Base-by-base conservation (phyloP, 2,329 filamentous ascomycete species). In the Mollisia scopiformis region DNA sequence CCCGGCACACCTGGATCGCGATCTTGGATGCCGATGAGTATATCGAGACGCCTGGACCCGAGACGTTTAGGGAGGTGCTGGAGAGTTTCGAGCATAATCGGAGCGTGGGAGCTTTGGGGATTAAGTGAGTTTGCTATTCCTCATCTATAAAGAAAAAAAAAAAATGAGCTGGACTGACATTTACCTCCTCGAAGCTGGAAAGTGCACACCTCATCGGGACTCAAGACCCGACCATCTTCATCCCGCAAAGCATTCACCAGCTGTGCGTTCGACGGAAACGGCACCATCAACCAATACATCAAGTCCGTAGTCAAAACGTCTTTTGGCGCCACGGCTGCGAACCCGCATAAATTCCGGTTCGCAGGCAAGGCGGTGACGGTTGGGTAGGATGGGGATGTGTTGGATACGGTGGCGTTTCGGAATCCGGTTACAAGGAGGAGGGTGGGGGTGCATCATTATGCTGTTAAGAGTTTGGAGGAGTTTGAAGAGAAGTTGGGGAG, bases 21-120 rank as follows among this genome's bases (percentile, higher is more conserved):
- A 74, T 72, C 56, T 63, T 75, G 28, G 73, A 74, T 62, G 64
- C 59, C n/a, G 72, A 75, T 55, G 73, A 72, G 51, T 72, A 68
- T 50, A 61, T 69, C 11, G 58, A 68, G 28, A 64, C 65, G 39
- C 43, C 64, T 11, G 59, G 58, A 1, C 46, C 61, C 2, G 66
- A 73, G 51, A 73, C 68, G 0, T 53, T 74, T 2, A 57, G 61
- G 16, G 64, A 69, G 4, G 58, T 75, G 13, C 63, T 75, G 25
- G 62, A 62, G 41, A 62, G 49, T 7, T 68, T 72, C 23, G 68
- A 73, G 54, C 53, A 64, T 4, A 57, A 71, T 19, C 2, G 65
- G 8, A 62, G 57, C 3, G 67, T 73, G 16, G 73, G 73, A 25
- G 72, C 72, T 7, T 56, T 75, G 2, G 73, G 68, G 8, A 60